These are phyloP conservation scores for Pleurotus eryngii DNA, from an alignment of 768 basidiomycete genomes.

Conservation along the genomic window DNA sequence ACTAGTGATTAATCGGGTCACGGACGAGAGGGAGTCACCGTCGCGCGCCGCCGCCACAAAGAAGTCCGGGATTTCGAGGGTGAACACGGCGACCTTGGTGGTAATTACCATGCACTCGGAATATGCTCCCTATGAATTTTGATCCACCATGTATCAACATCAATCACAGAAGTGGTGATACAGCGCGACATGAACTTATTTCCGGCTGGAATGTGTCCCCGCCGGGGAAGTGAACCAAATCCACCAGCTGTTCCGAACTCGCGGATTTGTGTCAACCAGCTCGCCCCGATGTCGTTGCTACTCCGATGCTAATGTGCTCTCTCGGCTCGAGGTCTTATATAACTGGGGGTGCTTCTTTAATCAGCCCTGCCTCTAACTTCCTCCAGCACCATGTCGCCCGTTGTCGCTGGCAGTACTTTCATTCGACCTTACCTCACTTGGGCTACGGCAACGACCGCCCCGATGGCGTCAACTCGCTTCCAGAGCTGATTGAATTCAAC, in stretches of 20 bases:
- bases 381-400: constrained; percentile 16
- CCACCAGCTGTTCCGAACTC: constrained; percentile 2
- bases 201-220: not conserved
- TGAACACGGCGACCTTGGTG: not conserved
- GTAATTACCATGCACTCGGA: not conserved
- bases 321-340: not conserved
- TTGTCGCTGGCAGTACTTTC: constrained; percentile 23
- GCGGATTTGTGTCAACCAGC: not conserved
- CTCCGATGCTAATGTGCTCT: not conserved
- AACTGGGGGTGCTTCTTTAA: not conserved
- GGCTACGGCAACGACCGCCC: constrained; percentile 24
- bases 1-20: not conserved
- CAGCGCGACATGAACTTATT: not conserved
- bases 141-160: not conserved
- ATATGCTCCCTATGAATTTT: not conserved
- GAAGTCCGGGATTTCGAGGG: not conserved
- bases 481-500: constrained; percentile 34
- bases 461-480: constrained; percentile 30
- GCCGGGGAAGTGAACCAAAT: not conserved
- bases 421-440: constrained; percentile 32
- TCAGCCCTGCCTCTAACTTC: not conserved
- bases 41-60: not conserved
- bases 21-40: not conserved
- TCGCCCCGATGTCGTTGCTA: not conserved
- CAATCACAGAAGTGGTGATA: not conserved